Conservation (phyloP, 345 rosid genomes). For the Boechera stricta region DNA sequence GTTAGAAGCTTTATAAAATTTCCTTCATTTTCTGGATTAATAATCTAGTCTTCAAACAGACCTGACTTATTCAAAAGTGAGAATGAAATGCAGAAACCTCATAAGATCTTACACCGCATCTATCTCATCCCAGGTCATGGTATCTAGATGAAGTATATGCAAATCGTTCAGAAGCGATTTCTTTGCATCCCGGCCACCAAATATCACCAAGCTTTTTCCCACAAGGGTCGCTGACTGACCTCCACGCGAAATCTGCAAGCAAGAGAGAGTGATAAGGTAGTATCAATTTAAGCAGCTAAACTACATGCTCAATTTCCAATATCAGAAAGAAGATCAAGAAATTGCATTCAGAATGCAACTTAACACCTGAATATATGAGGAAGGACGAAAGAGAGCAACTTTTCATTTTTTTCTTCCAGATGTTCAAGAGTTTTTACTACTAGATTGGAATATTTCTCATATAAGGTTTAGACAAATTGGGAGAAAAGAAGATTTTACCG, state of each 20-base stretch:
- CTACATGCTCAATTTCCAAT: conserved; percentile 18
- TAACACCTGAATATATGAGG: conserved; percentile 4
- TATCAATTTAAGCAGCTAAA: background rate
- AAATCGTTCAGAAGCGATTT: conserved; percentile 86
- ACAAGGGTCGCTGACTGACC: conserved; percentile 91
- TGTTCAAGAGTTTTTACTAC: conserved; percentile 9
- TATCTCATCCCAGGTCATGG: conserved; percentile 96
- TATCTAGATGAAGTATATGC: conserved; percentile 88
- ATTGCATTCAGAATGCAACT: conserved; percentile 5
- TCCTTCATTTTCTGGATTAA: conserved; percentile 2
- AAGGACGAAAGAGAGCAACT: background rate
- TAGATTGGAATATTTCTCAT: conserved; percentile 3
- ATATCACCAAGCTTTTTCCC: conserved; percentile 79
- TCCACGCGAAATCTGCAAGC: conserved; percentile 82
- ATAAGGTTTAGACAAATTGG: background rate
- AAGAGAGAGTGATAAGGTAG: conserved; percentile 25
- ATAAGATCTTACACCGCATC: conserved; percentile 74
- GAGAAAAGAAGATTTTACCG: conserved; percentile 60
- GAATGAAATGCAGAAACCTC: conserved; percentile 2
- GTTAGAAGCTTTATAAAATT: conserved; percentile 14
- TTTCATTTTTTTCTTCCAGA: background rate
- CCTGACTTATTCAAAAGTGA: conserved; percentile 12
- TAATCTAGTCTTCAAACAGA: background rate
- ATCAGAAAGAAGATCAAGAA: background rate
- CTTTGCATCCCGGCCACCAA: conserved; percentile 93